A percentile compares a stretch with the other conserved stretches of the same genome.
phyloP scores from a whole-genome alignment of 2,329 filamentous ascomycete species.

The Trichoderma koningiopsis region DNA sequence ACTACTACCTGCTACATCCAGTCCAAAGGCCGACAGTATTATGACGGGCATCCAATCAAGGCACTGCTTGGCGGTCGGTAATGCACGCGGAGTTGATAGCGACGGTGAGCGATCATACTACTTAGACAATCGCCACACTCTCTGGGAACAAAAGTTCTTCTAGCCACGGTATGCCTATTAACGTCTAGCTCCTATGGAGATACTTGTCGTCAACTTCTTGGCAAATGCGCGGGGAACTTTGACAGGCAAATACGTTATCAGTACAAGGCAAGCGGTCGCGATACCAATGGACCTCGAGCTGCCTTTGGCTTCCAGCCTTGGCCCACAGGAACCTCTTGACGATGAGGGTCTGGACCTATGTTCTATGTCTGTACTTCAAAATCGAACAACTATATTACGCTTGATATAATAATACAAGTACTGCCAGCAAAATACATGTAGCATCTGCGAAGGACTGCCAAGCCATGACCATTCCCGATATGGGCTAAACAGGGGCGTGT shows the following conservation, averaged over 20 bases:
- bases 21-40: background rate
- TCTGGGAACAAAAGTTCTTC: conserved; percentile 4
- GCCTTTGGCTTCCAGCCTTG: too few relatives aligned
- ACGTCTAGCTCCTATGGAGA: background rate
- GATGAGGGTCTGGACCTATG: background rate
- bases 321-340: too few relatives aligned
- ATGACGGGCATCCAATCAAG: background rate
- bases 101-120: background rate
- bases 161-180: background rate
- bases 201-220: background rate
- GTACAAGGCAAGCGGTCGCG: too few relatives aligned
- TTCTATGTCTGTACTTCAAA: background rate
- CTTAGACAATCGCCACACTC: conserved; percentile 2
- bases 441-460: background rate
- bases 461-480: background rate
- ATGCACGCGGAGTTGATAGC: background rate
- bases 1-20: conserved; percentile 11
- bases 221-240: background rate
- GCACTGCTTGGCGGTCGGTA: conserved; percentile 6
- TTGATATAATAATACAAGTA: background rate
- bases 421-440: background rate
- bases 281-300: too few relatives aligned
- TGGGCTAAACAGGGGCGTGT: background rate
- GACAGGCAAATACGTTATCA: background rate
- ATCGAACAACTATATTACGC: background rate